Conservation (phyloP, 2,329 filamentous ascomycete species). For the Trichoderma sp. region DNA sequence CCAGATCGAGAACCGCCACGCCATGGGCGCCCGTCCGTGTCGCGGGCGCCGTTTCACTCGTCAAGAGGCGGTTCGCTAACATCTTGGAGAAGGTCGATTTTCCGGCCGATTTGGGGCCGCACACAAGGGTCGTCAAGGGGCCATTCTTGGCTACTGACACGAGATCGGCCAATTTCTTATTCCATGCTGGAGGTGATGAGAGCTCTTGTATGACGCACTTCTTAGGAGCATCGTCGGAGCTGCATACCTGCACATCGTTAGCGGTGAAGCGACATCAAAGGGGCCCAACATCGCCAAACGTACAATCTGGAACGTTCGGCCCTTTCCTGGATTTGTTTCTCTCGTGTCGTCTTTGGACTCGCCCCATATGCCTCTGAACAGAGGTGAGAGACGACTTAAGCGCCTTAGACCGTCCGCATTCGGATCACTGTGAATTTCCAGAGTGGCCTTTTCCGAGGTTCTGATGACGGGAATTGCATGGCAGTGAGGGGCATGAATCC, state of each 20-base stretch:
- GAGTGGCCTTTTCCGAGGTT: slow-evolving; percentile 50
- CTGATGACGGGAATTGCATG: slow-evolving; percentile 70
- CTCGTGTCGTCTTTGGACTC: slow-evolving; percentile 38
- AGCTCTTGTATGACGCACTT: slow-evolving; percentile 56
- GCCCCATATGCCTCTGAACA: slow-evolving; percentile 70
- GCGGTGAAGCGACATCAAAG: slow-evolving; percentile 5
- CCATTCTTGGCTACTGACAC: slow-evolving; percentile 40
- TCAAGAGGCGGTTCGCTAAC: slow-evolving; percentile 68
- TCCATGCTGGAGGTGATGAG: slow-evolving; percentile 61
- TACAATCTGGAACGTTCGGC: slow-evolving; percentile 55
- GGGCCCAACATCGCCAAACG: slow-evolving; percentile 29
- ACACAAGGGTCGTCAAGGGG: slow-evolving; percentile 57
- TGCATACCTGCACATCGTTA: slow-evolving; percentile 52
- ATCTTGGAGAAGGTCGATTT: slow-evolving; percentile 75
- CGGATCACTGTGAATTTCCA: slow-evolving; percentile 61
- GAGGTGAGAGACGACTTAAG: slow-evolving; percentile 63
- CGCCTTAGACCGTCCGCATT: slow-evolving; percentile 52
- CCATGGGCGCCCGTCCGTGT: slow-evolving; percentile 30
- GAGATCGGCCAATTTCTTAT: slow-evolving; percentile 57
- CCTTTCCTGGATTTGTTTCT: slow-evolving; percentile 24
- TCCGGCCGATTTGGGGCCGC: slow-evolving; percentile 71
- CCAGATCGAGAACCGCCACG: slow-evolving; percentile 70
- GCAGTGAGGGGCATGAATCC: slow-evolving; percentile 67
- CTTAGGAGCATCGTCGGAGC: slow-evolving; percentile 55
- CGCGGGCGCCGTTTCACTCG: slow-evolving; percentile 36